Conservation (phyloP, 2,329 filamentous ascomycete genomes). For the Curvularia lunata region DNA sequence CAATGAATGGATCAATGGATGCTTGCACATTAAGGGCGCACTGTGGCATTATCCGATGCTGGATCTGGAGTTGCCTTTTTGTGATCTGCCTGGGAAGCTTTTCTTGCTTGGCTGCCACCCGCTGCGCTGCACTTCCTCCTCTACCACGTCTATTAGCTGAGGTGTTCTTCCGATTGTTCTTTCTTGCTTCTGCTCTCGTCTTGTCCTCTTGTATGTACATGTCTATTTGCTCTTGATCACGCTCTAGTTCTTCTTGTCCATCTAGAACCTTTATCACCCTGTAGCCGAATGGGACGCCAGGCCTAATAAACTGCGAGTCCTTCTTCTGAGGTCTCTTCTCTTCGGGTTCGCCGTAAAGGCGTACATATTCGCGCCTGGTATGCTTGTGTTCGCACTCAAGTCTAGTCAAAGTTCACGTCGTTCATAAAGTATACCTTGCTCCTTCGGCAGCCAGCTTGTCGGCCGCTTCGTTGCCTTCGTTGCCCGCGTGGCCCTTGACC, state of each 20-base stretch:
- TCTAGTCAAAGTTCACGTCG: background rate
- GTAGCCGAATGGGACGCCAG: background rate
- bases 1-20: no score
- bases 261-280: background rate
- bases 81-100: background rate
- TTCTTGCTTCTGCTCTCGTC: background rate
- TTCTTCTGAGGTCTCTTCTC: background rate
- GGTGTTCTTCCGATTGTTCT: background rate
- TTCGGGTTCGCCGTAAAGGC: background rate
- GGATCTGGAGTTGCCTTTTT: no score
- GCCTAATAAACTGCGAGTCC: background rate
- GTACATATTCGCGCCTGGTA: background rate
- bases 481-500: slow-evolving; percentile 80
- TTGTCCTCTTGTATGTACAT: background rate
- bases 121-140: background rate
- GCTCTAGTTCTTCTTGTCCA: background rate
- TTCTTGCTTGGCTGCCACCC: background rate
- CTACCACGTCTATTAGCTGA: background rate
- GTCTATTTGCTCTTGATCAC: background rate
- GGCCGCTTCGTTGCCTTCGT: slow-evolving; percentile 77
- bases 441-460: slow-evolving; percentile 77
- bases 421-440: slow-evolving; percentile 48
- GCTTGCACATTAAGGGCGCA: no score
- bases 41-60: no score
- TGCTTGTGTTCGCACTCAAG: background rate